Conservation (phyloP, 306 rosid genomes). For the Boehmeria nivea region DNA sequence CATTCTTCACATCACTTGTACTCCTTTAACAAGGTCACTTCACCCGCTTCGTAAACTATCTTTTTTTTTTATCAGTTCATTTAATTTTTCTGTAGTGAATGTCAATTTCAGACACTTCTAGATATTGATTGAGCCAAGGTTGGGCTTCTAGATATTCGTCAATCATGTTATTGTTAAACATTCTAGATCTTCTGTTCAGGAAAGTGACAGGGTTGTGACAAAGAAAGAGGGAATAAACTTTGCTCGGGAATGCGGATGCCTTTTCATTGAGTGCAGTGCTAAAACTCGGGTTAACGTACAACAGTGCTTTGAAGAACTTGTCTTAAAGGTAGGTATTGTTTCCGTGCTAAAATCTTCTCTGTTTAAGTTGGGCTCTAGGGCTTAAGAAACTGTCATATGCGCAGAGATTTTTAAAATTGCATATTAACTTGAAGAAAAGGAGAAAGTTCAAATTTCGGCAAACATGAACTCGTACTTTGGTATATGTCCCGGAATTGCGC, state of each 20-base stretch:
- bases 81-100: too few species aligned
- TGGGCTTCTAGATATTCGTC: slow-evolving; percentile 15
- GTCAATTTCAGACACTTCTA: too few species aligned
- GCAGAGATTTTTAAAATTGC: too few species aligned
- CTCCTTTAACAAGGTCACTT: too few species aligned
- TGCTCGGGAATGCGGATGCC: slow-evolving; percentile 92
- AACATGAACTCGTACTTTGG: too few species aligned
- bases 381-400: too few species aligned
- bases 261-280: slow-evolving; percentile 91
- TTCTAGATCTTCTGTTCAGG: slow-evolving; percentile 45
- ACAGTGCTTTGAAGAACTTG: slow-evolving; percentile 97
- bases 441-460: too few species aligned
- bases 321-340: slow-evolving; percentile 70
- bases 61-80: too few species aligned
- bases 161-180: slow-evolving; percentile 5
- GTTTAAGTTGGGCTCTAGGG: neutral
- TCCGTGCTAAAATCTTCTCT: neutral
- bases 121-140: slow-evolving; percentile 17
- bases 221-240: slow-evolving; percentile 88
- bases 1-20: too few species aligned
- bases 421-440: too few species aligned
- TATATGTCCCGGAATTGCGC: too few species aligned
- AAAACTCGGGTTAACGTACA: slow-evolving; percentile 92
- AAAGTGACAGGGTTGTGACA: slow-evolving; percentile 70
- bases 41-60: too few species aligned